Evolutionary conservation across 163 green algal species (phyloP).

Genomic region (Smithsoniella earleae): DNA sequence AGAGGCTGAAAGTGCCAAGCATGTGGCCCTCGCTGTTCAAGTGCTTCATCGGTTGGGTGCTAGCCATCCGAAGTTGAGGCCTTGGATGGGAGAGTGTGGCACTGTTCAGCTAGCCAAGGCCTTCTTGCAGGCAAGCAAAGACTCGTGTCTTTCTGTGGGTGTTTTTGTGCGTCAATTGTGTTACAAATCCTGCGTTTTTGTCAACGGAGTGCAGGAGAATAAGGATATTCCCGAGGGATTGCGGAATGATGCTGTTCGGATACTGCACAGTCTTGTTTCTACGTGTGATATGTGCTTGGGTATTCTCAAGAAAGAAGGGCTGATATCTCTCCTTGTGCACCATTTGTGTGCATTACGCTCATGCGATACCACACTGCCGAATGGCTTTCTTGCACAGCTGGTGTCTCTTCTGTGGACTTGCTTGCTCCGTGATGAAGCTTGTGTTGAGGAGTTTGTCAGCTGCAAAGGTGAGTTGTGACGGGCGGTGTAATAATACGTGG

Average conservation of each 20-base stretch:
- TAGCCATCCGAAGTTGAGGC: neutral
- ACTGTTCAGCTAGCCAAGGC: neutral
- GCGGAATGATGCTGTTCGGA: neutral
- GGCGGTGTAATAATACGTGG: too few species aligned
- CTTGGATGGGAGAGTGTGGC: neutral
- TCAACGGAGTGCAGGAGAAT: too few species aligned
- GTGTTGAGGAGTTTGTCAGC: neutral
- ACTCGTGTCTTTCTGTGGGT: too few species aligned
- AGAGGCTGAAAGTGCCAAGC: neutral
- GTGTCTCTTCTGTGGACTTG: constrained; percentile 2
- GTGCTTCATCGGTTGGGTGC: neutral
- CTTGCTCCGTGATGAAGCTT: neutral
- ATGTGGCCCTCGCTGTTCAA: neutral
- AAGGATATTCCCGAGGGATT: neutral
- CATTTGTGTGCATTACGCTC: neutral
- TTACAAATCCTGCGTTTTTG: too few species aligned
- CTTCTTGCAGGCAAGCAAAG: neutral
- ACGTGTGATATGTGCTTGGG: neutral
- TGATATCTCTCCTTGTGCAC: neutral
- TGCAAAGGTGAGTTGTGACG: neutral
- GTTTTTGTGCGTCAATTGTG: too few species aligned
- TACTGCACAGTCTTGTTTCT: neutral
- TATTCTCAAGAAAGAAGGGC: neutral
- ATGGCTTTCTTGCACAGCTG: neutral
- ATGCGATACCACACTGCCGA: neutral